phyloP scores from a whole-genome alignment of 2,329 filamentous ascomycete species.

The Dryadomyces quercivorus region DNA sequence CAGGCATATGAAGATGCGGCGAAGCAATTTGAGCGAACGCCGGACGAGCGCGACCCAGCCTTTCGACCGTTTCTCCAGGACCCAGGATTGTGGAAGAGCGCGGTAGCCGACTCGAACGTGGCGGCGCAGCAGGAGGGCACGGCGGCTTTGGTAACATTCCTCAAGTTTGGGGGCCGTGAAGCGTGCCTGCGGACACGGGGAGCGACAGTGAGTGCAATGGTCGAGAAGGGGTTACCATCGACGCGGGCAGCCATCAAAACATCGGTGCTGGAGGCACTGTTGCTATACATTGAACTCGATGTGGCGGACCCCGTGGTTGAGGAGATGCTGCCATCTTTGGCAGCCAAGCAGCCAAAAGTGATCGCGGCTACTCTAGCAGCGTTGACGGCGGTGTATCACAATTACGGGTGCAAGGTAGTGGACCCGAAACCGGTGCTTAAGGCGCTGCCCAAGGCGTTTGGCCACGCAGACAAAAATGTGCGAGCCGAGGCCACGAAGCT shows the following conservation, averaged over 20 bases:
- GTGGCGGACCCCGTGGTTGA: constrained; percentile 76
- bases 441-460: constrained; percentile 78
- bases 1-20: constrained; percentile 85
- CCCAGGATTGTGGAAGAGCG: constrained; percentile 77
- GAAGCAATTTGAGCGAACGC: constrained; percentile 73
- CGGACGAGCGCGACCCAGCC: constrained; percentile 72
- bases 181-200: constrained; percentile 67
- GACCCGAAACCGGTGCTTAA: constrained; percentile 93
- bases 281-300: constrained; percentile 86
- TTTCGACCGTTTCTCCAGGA: constrained; percentile 85
- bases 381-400: constrained; percentile 76
- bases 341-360: constrained; percentile 85
- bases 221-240: constrained; percentile 83
- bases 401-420: constrained; percentile 86
- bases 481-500: constrained; percentile 86
- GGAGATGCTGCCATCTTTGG: constrained; percentile 70
- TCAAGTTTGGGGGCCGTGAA: constrained; percentile 79
- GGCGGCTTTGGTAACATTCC: constrained; percentile 74
- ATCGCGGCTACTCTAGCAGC: constrained; percentile 60
- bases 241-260: constrained; percentile 82
- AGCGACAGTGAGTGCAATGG: constrained; percentile 63
- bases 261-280: constrained; percentile 70
- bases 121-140: constrained; percentile 93
- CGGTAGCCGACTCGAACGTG: constrained; percentile 88
- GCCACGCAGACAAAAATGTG: constrained; percentile 96